Conservation (phyloP, 345 rosid species). For the Kernera saxatilis region DNA sequence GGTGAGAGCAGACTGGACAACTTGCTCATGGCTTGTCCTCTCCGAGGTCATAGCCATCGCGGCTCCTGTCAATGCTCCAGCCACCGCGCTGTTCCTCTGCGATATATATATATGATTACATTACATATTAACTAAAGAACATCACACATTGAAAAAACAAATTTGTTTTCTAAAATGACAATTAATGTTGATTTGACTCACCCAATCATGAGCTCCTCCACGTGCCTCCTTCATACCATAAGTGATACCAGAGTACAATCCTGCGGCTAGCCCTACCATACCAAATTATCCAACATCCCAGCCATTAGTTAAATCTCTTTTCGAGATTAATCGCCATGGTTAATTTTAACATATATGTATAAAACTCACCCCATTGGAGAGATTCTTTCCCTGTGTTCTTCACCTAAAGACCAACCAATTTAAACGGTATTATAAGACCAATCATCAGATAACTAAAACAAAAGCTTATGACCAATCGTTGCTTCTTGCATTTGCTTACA, state of each 20-base stretch:
- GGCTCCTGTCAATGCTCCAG: constrained; percentile 85
- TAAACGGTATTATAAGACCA: neutral
- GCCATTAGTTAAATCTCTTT: neutral
- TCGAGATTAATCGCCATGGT: neutral
- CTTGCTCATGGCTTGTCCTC: constrained; percentile 64
- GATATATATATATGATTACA: neutral
- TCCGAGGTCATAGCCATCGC: constrained; percentile 69
- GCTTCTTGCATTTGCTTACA: neutral
- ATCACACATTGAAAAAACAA: neutral
- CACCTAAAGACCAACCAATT: constrained; percentile 45
- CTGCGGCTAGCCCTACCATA: constrained; percentile 76
- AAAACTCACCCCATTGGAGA: constrained; percentile 75
- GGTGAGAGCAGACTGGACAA: constrained; percentile 78
- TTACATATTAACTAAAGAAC: neutral
- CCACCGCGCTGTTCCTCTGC: constrained; percentile 88
- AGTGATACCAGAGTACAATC: constrained; percentile 79
- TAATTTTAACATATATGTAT: neutral
- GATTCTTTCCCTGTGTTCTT: constrained; percentile 88
- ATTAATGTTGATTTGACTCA: constrained; percentile 20
- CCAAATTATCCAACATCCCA: neutral
- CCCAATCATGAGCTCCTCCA: constrained; percentile 89
- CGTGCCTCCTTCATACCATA: constrained; percentile 86
- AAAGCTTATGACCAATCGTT: neutral
- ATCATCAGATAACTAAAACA: neutral
- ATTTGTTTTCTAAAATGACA: neutral